Base-by-base conservation (phyloP, 345 rosid genomes). In the Eutrema japonicum region DNA sequence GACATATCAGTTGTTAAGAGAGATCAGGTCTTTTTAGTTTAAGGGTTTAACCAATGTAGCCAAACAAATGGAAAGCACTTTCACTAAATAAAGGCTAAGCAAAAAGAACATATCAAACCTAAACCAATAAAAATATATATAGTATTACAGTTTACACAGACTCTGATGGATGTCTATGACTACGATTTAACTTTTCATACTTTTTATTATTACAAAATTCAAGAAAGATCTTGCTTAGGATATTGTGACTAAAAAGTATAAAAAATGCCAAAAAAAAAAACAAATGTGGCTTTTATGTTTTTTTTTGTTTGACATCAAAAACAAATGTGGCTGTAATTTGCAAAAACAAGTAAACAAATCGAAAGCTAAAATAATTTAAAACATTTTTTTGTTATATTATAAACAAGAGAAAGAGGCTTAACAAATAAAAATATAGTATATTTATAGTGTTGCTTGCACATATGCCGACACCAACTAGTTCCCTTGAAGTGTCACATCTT, bases 401-500 rank as follows among this genome's bases (percentile, higher is more conserved):
- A 47, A 38, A 42, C 18, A 59, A 57, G 9, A 38, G 29, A 66
- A 4, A 29, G 54, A 59, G 49, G 30, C 9, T 50, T 41, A 67
- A 41, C 10, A 36, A 29, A 41, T 11, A 13, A 62, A 61, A 52
- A 45, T 22, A 38, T 46, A 35, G 22, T 18, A 18, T 18, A 18
- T 63, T 54, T 54, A 41, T 56, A 46, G 18, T 7, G 49, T 66
- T 71, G 77, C 64, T 66, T 66, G 56, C 58, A 71, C 64, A 77
- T 52, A 55, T 71, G 30, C 80, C 80, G 76, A 71, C 80, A 77
- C 57, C 68, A 71, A 61, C 77, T 66, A 65, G 65, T 59, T 77
- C 50, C 80, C 73, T 72, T 66, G 80, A 71, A 66, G 64, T 72
- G 77, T 59, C 80, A 65, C 77, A 72, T 71, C 69, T 52, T 58